Base-by-base conservation (phyloP, 352 stramenopile species). In the Phytophthora colocasiae region DNA sequence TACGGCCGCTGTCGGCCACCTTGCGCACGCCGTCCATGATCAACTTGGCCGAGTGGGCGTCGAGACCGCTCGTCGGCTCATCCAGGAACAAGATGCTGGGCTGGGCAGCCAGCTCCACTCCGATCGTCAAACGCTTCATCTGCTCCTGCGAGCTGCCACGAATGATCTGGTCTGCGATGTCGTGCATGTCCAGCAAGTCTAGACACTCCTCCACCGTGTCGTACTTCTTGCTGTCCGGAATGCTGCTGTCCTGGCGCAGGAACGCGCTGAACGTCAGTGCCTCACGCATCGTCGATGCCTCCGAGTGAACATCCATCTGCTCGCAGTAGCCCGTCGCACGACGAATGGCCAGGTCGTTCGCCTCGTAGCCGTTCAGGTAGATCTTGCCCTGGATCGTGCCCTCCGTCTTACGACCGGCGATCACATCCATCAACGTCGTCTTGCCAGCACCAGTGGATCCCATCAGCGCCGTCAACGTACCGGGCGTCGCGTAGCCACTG, bases 291-390 rank as follows among this genome's bases (percentile, higher is more conserved):
- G 93, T 98, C 6, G 86, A 77, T 3, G 87, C 94, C 51, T 92
- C 78, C 24, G 86, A 85, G 41, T 98, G 83, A 26, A 91, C 87
- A 61, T 98, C 92, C 70, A 97, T 95, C 64, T 97, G 92, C 54
- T 83, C 77, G 32, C 77, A 85, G 70, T 85, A 85, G 8, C 75
- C 77, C 34, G 76, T 85, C 47, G 65, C 75, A 1, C 76, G 76
- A 41, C 71, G 74, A 32, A 85, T 85, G 31, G 76, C 68, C 32
- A 85, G 60, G 27, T 80, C 68, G 22, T 50, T 81, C 7, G 73
- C 76, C 15, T 70, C 64, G 65, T 71, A 77, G 45, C 76, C 76
- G 46, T 83, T 87, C 12, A 69, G 67, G 31, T 34, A 34, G 31
- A 34, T 34, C 31, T 34, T 34, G 31, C 31, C 31, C 31, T 34